Conservation (phyloP, 2,329 filamentous ascomycete species). For the Bipolaris oryzae region DNA sequence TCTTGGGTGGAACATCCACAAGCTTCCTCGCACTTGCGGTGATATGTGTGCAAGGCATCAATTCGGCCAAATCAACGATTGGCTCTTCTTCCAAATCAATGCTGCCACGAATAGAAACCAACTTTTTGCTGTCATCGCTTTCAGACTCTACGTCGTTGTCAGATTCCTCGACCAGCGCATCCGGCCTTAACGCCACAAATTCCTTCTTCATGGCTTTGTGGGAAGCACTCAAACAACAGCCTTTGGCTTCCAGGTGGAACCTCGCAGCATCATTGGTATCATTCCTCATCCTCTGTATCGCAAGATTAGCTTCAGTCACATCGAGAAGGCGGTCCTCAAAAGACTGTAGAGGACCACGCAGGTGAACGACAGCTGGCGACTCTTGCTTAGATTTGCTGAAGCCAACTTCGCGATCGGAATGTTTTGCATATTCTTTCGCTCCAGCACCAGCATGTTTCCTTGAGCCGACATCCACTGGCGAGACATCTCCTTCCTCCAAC, state of each 20-base stretch:
- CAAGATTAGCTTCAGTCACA: slow-evolving; percentile 17
- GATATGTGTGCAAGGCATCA: slow-evolving; percentile 17
- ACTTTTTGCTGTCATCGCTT: slow-evolving; percentile 17
- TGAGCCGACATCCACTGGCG: slow-evolving; percentile 10
- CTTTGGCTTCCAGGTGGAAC: slow-evolving; percentile 15
- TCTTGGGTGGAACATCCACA: slow-evolving; percentile 27
- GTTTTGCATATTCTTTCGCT: slow-evolving; percentile 1
- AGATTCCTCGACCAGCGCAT: not conserved
- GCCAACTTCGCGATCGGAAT: slow-evolving; percentile 13
- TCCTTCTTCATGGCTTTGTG: slow-evolving; percentile 22
- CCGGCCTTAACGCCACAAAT: not conserved
- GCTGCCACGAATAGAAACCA: slow-evolving; percentile 20
- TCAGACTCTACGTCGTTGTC: not conserved
- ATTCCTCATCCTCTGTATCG: not conserved
- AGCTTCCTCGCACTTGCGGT: slow-evolving; percentile 28
- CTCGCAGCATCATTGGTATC: slow-evolving; percentile 14
- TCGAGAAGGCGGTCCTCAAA: slow-evolving; percentile 33
- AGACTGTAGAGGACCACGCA: slow-evolving; percentile 29
- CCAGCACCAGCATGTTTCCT: not conserved
- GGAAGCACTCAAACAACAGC: slow-evolving; percentile 11
- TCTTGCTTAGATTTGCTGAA: slow-evolving; percentile 2
- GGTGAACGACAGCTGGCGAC: not conserved
- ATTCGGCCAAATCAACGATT: slow-evolving; percentile 19
- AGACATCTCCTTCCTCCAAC: slow-evolving; percentile 21
- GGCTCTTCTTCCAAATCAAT: slow-evolving; percentile 32